These are phyloP conservation scores for Theobroma grandiflorum DNA, from an alignment of 441 rosid genomes.

Conservation along the genomic window DNA sequence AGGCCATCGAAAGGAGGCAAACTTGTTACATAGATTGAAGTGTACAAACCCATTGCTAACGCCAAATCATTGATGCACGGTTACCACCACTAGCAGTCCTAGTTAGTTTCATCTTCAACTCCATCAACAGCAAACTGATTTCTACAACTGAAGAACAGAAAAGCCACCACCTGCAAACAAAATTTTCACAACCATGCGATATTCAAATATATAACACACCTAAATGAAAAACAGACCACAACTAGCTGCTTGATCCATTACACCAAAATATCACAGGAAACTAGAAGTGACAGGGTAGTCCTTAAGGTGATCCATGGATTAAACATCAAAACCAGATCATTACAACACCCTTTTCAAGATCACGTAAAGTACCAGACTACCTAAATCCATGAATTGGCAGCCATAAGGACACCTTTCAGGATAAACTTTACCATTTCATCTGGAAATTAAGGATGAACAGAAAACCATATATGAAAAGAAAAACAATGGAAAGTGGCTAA, in stretches of 20 bases:
- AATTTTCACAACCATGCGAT: conserved; percentile 3
- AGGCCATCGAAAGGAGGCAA: conserved; percentile 57
- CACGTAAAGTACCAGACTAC: not conserved
- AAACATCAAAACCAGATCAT: not conserved
- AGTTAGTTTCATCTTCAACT: conserved; percentile 33
- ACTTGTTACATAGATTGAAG: conserved; percentile 27
- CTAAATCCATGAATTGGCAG: not conserved
- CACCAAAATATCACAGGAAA: not conserved
- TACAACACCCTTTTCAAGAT: conserved; percentile 14
- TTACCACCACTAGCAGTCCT: conserved; percentile 32
- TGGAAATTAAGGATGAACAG: not conserved
- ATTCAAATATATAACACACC: not conserved
- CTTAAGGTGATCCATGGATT: not conserved
- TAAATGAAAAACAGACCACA: not conserved
- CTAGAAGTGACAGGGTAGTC: not conserved
- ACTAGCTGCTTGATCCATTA: not conserved
- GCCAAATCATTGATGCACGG: conserved; percentile 32
- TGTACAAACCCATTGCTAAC: conserved; percentile 39
- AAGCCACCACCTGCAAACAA: conserved; percentile 19
- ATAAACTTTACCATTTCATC: not conserved
- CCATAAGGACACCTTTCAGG: not conserved
- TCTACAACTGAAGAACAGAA: conserved; percentile 31
- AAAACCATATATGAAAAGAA: not conserved
- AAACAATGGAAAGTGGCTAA: not conserved
- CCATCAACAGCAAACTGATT: conserved; percentile 19